Evolutionary conservation across 768 basidiomycete species (phyloP).

Genomic region (Exsudoporus frostii): DNA sequence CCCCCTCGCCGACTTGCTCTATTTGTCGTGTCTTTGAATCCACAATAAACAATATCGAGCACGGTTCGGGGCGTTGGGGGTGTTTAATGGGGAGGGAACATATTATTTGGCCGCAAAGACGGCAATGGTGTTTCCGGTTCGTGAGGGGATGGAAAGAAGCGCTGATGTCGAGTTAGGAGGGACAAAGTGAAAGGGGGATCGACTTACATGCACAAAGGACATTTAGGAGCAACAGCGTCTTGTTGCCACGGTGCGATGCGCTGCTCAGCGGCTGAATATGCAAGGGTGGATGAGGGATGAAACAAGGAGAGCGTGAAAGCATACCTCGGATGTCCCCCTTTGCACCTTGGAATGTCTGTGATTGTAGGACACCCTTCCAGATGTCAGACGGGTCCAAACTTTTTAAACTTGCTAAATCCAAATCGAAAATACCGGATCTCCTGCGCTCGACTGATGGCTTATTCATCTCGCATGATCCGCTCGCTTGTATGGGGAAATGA

Average conservation of each 20-base stretch:
- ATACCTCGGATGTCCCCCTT: constrained; percentile 69
- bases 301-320: constrained; percentile 7
- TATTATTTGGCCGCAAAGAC: constrained; percentile 87
- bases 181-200: background rate
- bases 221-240: constrained; percentile 71
- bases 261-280: constrained; percentile 69
- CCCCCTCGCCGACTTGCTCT: constrained; percentile 81
- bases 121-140: constrained; percentile 95
- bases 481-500: constrained; percentile 50
- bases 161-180: constrained; percentile 30
- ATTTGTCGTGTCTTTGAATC: constrained; percentile 73
- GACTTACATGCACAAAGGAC: constrained; percentile 80
- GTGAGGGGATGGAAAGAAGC: constrained; percentile 84
- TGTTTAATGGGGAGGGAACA: constrained; percentile 83
- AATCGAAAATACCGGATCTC: constrained; percentile 72
- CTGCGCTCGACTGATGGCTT: constrained; percentile 24
- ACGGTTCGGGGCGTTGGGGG: constrained; percentile 61
- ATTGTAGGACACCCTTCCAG: constrained; percentile 60
- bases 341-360: constrained; percentile 40
- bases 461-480: constrained; percentile 8
- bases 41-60: constrained; percentile 84
- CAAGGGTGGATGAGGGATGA: background rate
- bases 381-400: constrained; percentile 65
- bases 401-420: constrained; percentile 55
- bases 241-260: constrained; percentile 94